Percentiles rank a stretch among this genome's conserved stretches.
Evolutionary conservation across 495 filamentous ascomycete species (phyloP).

Genomic region (Penicillium silybi): DNA sequence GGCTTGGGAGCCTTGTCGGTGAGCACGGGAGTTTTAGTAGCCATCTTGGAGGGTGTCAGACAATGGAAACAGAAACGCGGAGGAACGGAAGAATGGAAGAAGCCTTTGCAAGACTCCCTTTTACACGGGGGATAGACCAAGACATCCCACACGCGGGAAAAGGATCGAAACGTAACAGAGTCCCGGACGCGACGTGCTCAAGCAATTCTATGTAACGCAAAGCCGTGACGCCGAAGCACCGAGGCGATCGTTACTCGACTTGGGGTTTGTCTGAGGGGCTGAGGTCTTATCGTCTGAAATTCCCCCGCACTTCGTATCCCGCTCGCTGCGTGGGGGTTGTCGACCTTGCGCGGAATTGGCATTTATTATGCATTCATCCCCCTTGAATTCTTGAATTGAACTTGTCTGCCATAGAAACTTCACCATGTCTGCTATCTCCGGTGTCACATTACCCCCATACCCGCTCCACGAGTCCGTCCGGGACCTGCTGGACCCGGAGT

Average conservation of each 20-base stretch:
- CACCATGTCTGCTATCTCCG: conserved; percentile 27
- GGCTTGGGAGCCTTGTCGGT: conserved; percentile 52
- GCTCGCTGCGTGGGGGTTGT: conserved; percentile 6
- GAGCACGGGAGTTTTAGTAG: conserved; percentile 31
- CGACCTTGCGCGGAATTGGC: background rate
- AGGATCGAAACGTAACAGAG: background rate
- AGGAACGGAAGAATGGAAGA: background rate
- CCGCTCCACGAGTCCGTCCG: conserved; percentile 51
- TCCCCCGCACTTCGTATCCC: conserved; percentile 1
- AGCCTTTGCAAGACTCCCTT: no score
- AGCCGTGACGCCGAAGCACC: background rate
- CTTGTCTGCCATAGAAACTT: background rate
- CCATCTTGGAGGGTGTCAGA: background rate
- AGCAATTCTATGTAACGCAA: background rate
- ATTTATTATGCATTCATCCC: background rate
- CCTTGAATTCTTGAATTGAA: background rate
- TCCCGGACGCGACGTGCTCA: no score
- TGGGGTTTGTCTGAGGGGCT: background rate
- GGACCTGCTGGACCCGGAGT: conserved; percentile 46
- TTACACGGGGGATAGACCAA: background rate
- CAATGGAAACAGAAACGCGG: background rate
- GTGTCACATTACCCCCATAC: conserved; percentile 48
- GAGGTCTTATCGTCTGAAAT: background rate
- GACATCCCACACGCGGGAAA: background rate
- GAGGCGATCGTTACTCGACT: background rate